phyloP scores from a whole-genome alignment of 2,329 filamentous ascomycete genomes.

The Exophiala alcalophila region DNA sequence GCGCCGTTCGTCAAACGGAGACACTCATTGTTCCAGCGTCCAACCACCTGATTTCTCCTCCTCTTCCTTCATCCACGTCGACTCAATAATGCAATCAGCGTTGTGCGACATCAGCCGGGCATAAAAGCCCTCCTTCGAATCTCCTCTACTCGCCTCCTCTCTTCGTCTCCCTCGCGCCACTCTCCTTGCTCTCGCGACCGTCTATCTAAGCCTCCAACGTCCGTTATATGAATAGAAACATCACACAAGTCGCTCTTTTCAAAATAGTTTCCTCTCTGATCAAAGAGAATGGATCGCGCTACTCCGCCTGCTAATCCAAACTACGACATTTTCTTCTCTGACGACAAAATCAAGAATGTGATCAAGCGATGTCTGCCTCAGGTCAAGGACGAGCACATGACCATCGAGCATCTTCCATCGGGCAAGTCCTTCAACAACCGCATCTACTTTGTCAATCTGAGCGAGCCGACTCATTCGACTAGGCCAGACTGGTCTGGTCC shows the following conservation, averaged over 20 bases:
- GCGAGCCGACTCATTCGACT: slow-evolving; percentile 5
- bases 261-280: too few species aligned
- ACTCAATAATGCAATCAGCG: slow-evolving; percentile 9
- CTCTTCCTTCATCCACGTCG: too few species aligned
- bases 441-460: slow-evolving; percentile 27
- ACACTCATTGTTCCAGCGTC: too few species aligned
- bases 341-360: slow-evolving; percentile 23
- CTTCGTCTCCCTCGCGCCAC: neutral
- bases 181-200: neutral
- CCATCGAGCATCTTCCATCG: slow-evolving; percentile 15
- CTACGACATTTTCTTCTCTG: slow-evolving; percentile 24
- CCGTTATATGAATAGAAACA: too few species aligned
- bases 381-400: slow-evolving; percentile 18
- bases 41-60: too few species aligned
- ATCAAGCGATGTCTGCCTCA: slow-evolving; percentile 18
- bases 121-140: slow-evolving; percentile 1
- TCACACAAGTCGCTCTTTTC: too few species aligned
- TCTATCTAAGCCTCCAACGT: neutral
- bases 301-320: slow-evolving; percentile 24
- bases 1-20: too few species aligned
- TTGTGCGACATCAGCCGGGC: neutral
- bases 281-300: slow-evolving; percentile 8
- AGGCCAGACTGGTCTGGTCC: slow-evolving; percentile 12
- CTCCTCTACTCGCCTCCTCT: neutral
- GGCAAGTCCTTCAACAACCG: slow-evolving; percentile 29